Base-by-base conservation (phyloP, 352 stramenopile species). In the Pythium dissotocum region DNA sequence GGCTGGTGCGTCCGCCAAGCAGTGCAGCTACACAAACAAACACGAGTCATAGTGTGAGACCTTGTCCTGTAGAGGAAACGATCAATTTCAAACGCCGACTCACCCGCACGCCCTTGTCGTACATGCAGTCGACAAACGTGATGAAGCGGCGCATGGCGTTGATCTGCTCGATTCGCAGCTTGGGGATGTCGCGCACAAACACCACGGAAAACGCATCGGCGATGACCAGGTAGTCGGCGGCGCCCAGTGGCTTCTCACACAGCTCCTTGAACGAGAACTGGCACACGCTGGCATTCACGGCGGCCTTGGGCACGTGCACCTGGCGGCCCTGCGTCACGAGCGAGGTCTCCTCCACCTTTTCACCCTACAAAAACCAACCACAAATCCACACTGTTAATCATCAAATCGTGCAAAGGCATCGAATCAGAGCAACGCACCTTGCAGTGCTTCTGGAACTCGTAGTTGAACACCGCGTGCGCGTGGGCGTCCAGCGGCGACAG, bases 121-220 rank as follows among this genome's bases (percentile, higher is more conserved):
- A 99, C 78, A 99, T 89, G 77, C 98, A 98, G 80, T 99, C 97
- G 65, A 99, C 86, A 55, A 99, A 93, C 13, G 97, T 99, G 72
- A 99, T 99, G 73, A 99, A 99, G 59, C 97, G 90, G 58, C 97
- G 88, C 67, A 93, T 87, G 70, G 83, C 71, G 76, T 99, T 97
- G 61, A 98, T 91, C 62, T 87, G 80, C n/a, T 94, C 78, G 12
- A 97, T 71, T 16, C 83, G 87, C 16, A 98, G 77, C 21, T 79
- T 61, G 7, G 97, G 96, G 65, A 99, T 94, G 61, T 98, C 79
- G 51, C 91, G 79, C 36, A 99, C 70, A 73, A 98, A 95, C n/a
- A 99, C 83, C 13, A 89, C 77, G 0, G 82, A 75, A 59, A 94
- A 95, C 7, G 80, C 75, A 42, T 93, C 80, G 7, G 92, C 95